A percentile compares a stretch with the other conserved stretches of the same genome.
Conservation (phyloP, 2,329 filamentous ascomycete species). For the Exophiala sideris region DNA sequence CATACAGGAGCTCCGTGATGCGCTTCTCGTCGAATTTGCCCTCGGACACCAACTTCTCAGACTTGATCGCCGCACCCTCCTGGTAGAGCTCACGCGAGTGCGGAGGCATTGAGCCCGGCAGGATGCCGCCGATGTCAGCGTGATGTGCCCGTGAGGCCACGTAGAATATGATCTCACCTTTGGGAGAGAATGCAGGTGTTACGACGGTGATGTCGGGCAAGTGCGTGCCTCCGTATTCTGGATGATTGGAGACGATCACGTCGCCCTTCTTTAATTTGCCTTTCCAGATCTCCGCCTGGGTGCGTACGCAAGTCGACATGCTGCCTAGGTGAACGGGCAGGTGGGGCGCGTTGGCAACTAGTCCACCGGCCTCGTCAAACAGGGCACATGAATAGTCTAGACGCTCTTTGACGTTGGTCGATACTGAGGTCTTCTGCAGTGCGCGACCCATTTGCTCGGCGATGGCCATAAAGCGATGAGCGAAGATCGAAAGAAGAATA, state of each 20-base stretch:
- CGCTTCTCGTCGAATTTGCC: conserved; percentile 70
- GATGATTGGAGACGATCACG: conserved; percentile 80
- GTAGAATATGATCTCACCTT: conserved; percentile 70
- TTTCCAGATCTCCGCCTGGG: conserved; percentile 74
- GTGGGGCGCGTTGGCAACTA: conserved; percentile 75
- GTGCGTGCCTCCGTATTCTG: conserved; percentile 79
- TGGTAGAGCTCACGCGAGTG: conserved; percentile 64
- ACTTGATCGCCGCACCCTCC: conserved; percentile 63
- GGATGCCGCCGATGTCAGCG: conserved; percentile 78
- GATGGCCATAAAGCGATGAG: conserved; percentile 58
- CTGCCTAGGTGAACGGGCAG: conserved; percentile 73
- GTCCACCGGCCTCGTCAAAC: conserved; percentile 66
- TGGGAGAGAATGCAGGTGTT: conserved; percentile 69
- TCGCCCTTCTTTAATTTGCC: conserved; percentile 75
- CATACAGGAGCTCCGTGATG: conserved; percentile 67
- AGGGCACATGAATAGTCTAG: conserved; percentile 75
- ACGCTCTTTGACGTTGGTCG: conserved; percentile 73
- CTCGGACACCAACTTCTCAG: conserved; percentile 52
- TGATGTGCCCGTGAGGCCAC: conserved; percentile 78
- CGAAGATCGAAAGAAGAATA: conserved; percentile 54
- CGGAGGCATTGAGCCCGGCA: conserved; percentile 81
- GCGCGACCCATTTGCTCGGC: conserved; percentile 59
- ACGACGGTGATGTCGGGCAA: conserved; percentile 79
- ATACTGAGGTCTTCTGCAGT: conserved; percentile 54
- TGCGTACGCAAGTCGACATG: conserved; percentile 74